Evolutionary conservation across 2,329 filamentous ascomycete genomes (phyloP), one percentile per base, ranked within the genome.

Genomic region (Aureobasidium subglaciale): DNA sequence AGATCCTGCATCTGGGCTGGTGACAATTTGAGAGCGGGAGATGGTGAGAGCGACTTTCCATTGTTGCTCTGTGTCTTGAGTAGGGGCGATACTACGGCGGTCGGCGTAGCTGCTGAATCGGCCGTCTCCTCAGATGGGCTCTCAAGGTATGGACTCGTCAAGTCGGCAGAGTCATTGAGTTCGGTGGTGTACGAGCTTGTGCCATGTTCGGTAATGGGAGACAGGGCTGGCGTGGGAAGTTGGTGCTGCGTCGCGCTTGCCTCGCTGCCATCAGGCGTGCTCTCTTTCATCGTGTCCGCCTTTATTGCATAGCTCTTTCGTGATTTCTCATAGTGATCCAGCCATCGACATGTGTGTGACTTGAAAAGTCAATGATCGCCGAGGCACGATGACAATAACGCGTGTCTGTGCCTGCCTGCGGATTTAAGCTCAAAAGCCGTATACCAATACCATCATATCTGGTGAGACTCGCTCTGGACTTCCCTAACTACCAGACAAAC

Each of bases 1-100:
- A 83, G 72, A 41, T 80, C 78, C 38, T 79, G 73, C 2, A 83
- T 77, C 64, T 81, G 74, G 37, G 73, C 73, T 2, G 76, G 74
- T 3, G 79, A 81, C 27, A 82, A 67, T 61, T 79, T 82, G 57
- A 78, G 65, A 3, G 76, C 65, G n/a, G 35, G 48, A 59, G 48
- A 53, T 1, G 48, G 48, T 70, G 73, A 5, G 75, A 65, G 13
- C 49, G 43, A 15, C 57, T 59, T 66, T 20, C 29, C 55, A 49
- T 41, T 40, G 43, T 45, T 49, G 27, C 13, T 20, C 22, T 53
- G 34, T 37, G 38, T 4, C 2, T 35, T 20, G 0, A 54, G 25
- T 8, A 38, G 22, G 25, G 15, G 46, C 24, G 24, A 22, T 16
- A 5, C n/a, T 50, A 24, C 34, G 8, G 48, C 6, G 18, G 40